These are phyloP conservation scores for Calonectria leucothoes DNA, from an alignment of 2,329 filamentous ascomycete species.

Conservation along the genomic window DNA sequence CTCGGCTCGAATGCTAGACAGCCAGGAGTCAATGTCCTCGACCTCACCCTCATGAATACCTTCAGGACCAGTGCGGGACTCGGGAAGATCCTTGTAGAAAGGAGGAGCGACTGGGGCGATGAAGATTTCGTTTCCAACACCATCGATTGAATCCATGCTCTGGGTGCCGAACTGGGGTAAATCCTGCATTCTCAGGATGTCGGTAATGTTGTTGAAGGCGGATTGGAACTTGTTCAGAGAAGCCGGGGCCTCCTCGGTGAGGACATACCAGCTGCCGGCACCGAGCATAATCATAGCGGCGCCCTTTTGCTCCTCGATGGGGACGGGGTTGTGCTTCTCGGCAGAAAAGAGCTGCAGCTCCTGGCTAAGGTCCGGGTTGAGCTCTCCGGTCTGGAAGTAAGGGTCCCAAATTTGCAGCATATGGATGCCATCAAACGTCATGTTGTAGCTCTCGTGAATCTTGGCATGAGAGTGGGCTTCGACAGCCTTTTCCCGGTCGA, in stretches of 20 bases:
- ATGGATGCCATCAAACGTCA: slow-evolving; percentile 56
- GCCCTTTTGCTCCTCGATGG: slow-evolving; percentile 30
- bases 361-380: slow-evolving; percentile 30
- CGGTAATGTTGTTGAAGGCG: slow-evolving; percentile 40
- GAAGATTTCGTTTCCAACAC: slow-evolving; percentile 44
- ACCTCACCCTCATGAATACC: slow-evolving; percentile 39
- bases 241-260: slow-evolving; percentile 11
- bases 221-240: slow-evolving; percentile 28
- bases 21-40: slow-evolving; percentile 36
- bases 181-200: slow-evolving; percentile 31
- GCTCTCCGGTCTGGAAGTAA: slow-evolving; percentile 61
- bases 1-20: slow-evolving; percentile 21
- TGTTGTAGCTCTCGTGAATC: slow-evolving; percentile 42
- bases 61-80: slow-evolving; percentile 25
- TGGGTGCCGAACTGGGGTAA: slow-evolving; percentile 32
- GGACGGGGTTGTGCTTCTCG: slow-evolving; percentile 30
- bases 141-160: slow-evolving; percentile 39
- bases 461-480: slow-evolving; percentile 12
- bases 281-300: slow-evolving; percentile 41
- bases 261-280: slow-evolving; percentile 41
- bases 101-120: slow-evolving; percentile 42
- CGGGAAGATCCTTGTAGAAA: slow-evolving; percentile 33
- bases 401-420: slow-evolving; percentile 73
- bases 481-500: slow-evolving; percentile 35
- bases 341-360: slow-evolving; percentile 37